Conservation (phyloP, 495 filamentous ascomycete genomes). For the Lasiosphaeria miniovina region DNA sequence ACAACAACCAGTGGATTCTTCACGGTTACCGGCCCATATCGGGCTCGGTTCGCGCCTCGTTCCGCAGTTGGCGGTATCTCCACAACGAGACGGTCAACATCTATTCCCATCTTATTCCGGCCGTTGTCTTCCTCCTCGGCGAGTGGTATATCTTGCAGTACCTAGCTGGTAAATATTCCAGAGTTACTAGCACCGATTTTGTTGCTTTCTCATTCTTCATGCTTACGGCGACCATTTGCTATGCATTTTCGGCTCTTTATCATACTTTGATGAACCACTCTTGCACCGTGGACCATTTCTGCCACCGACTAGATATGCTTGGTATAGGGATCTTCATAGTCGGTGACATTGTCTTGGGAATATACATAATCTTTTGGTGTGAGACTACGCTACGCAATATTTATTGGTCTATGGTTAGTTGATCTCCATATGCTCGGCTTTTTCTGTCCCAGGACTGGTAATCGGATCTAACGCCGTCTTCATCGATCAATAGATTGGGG, state of each 20-base stretch:
- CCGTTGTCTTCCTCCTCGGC: conserved; percentile 29
- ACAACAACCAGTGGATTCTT: conserved; percentile 51
- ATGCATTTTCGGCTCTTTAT: conserved; percentile 43
- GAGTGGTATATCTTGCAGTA: conserved; percentile 33
- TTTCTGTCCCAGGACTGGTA: background rate
- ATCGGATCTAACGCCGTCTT: background rate
- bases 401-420: conserved; percentile 68
- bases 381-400: conserved; percentile 47
- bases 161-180: conserved; percentile 29
- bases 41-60: conserved; percentile 60
- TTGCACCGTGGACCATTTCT: too few species aligned
- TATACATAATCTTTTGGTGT: conserved; percentile 51
- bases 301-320: too few species aligned
- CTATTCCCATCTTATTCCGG: too few species aligned
- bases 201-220: conserved; percentile 43
- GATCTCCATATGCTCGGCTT: too few species aligned
- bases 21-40: conserved; percentile 68
- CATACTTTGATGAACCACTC: conserved; percentile 51
- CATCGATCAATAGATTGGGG: conserved; percentile 67
- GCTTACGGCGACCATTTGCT: conserved; percentile 37
- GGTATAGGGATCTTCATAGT: conserved; percentile 45
- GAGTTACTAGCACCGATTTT: conserved; percentile 33
- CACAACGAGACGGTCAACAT: too few species aligned
- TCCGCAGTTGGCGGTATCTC: too few species aligned
- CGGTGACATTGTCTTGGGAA: conserved; percentile 46